Evolutionary conservation across 2,329 filamentous ascomycete species (phyloP), one percentile per base, ranked within the genome.

Genomic region (Colletotrichum godetiae): DNA sequence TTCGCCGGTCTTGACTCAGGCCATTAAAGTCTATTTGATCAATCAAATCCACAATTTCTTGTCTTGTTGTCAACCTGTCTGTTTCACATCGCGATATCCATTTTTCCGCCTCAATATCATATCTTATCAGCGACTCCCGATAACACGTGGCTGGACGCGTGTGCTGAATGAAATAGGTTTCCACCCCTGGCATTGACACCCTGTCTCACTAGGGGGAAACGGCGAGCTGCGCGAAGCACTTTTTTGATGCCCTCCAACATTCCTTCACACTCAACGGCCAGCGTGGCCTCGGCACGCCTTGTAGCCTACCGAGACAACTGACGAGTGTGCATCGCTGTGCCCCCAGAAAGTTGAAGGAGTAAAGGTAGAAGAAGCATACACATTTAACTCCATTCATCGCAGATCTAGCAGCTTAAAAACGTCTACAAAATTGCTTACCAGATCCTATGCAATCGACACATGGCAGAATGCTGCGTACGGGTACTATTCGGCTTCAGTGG

Each of bases 131-230:
- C 27, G 5, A 37, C 49, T 24, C n/a, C 22, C 27, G 27, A 37
- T 56, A 73, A 70, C 70, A 73, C 70, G 70, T 73, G 70, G 67
- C 70, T 35, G 35, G 66, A 73, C 66, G 69, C 37, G 52, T 63
- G 69, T 63, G 69, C 64, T 60, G 46, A 65, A n/a, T 64, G 59
- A 46, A n/a, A 33, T n/a, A 46, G 29, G 11, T 58, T 59, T 49
- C 66, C 53, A 55, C 42, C 29, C 46, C 33, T 52, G 49, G 11
- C 13, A 46, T 19, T 4, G 27, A 53, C 29, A 53, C 60, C 29
- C 29, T 53, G 60, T 63, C 60, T 62, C n/a, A 53, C 42, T n/a
- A 49, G 42, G 42, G 46, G 10, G 12, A 52, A 53, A 63, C 33
- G 22, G 46, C 60, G 42, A n/a, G n/a, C 60, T 31, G 19, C 8